Evolutionary conservation across 192 early-diverging fungal genomes (phyloP).

Genomic region (Chytriomyces sp.): DNA sequence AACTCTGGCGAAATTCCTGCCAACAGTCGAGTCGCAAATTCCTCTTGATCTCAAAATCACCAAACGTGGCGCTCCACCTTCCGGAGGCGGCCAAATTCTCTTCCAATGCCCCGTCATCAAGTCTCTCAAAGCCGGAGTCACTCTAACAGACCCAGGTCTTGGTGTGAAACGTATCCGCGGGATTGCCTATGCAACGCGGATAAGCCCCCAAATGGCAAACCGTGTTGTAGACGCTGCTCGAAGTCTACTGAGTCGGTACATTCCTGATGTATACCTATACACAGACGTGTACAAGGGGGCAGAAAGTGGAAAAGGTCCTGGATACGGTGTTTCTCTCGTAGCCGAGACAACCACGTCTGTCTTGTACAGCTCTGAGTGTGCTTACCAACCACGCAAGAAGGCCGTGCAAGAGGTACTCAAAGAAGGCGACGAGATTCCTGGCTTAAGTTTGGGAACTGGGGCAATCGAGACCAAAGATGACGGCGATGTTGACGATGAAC

Average conservation of each 20-base stretch:
- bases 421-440: constrained; percentile 28
- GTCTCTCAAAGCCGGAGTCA: constrained; percentile 70
- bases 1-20: constrained; percentile 73
- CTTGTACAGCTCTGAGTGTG: constrained; percentile 84
- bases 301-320: constrained; percentile 87
- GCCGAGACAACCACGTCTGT: constrained; percentile 88
- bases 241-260: constrained; percentile 85
- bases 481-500: constrained; percentile 15
- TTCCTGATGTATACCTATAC: constrained; percentile 97
- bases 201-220: constrained; percentile 94
- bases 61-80: constrained; percentile 86
- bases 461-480: neutral
- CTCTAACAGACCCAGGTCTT: constrained; percentile 81
- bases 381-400: constrained; percentile 64
- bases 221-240: constrained; percentile 88
- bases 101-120: constrained; percentile 86
- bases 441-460: constrained; percentile 21
- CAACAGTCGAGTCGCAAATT: neutral
- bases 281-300: constrained; percentile 98
- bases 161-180: constrained; percentile 91
- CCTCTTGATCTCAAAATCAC: constrained; percentile 63
- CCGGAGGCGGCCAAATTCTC: constrained; percentile 89
- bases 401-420: neutral
- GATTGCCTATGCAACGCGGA: constrained; percentile 88
- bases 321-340: constrained; percentile 89